A percentile compares a stretch with the other conserved stretches of the same genome.
These are phyloP conservation scores for Eurotiales sp. DNA, from an alignment of 2,329 filamentous ascomycete genomes.

Conservation along the genomic window DNA sequence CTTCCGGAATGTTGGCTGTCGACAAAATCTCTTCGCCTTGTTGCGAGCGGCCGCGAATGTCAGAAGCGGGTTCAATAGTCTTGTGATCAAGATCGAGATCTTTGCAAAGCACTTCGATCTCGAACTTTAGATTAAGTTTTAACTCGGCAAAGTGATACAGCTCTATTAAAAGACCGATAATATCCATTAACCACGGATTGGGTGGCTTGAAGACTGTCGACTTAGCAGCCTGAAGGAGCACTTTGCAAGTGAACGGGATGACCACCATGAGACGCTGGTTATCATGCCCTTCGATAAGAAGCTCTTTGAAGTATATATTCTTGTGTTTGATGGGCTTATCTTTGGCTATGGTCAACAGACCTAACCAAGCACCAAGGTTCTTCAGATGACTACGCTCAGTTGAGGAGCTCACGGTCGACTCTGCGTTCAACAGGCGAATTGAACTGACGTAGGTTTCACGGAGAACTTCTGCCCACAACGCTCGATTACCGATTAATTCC, in stretches of 20 bases:
- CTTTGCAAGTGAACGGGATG: slow-evolving; percentile 97
- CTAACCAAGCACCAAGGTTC: slow-evolving; percentile 90
- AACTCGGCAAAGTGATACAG: slow-evolving; percentile 89
- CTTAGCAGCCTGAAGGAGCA: slow-evolving; percentile 75
- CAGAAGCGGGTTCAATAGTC: slow-evolving; percentile 78
- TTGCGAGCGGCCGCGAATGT: slow-evolving; percentile 72
- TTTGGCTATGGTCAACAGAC: slow-evolving; percentile 84
- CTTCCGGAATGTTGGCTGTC: slow-evolving; percentile 59
- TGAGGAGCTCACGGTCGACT: slow-evolving; percentile 76
- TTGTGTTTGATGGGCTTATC: slow-evolving; percentile 94
- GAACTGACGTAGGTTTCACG: slow-evolving; percentile 88
- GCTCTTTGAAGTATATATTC: slow-evolving; percentile 94
- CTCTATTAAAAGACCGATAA: slow-evolving; percentile 84
- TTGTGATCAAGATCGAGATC: slow-evolving; percentile 90
- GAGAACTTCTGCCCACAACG: slow-evolving; percentile 82
- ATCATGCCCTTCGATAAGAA: slow-evolving; percentile 89
- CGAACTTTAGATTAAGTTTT: slow-evolving; percentile 96
- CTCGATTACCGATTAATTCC: slow-evolving; percentile 72
- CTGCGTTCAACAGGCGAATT: slow-evolving; percentile 82
- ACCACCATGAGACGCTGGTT: slow-evolving; percentile 87
- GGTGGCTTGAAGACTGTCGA: slow-evolving; percentile 90
- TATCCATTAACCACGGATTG: slow-evolving; percentile 98
- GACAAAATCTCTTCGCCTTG: slow-evolving; percentile 56
- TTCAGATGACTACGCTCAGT: slow-evolving; percentile 86
- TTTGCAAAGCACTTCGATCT: slow-evolving; percentile 96